Conservation (phyloP, 2,329 filamentous ascomycete genomes). For the Cercospora sesami region DNA sequence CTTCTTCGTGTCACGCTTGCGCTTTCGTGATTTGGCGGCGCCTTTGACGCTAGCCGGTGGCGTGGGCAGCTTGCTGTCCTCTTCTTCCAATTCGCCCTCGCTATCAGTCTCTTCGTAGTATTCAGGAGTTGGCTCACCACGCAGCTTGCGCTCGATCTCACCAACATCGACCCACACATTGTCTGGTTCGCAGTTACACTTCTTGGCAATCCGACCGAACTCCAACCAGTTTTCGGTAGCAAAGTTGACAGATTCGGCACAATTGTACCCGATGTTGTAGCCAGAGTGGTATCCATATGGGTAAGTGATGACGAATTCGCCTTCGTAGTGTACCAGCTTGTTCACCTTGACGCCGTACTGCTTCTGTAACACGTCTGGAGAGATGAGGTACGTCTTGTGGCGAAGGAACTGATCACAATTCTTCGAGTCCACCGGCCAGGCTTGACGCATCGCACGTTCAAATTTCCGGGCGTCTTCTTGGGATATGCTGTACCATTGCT, state of each 20-base stretch:
- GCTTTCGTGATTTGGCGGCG: conserved; percentile 62
- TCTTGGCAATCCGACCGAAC: conserved; percentile 92
- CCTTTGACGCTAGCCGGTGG: conserved; percentile 73
- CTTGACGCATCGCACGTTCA: conserved; percentile 88
- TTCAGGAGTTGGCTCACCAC: conserved; percentile 77
- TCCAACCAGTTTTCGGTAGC: conserved; percentile 93
- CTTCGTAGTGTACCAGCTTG: conserved; percentile 89
- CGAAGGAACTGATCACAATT: conserved; percentile 93
- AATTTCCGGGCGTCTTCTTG: conserved; percentile 92
- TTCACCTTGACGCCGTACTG: conserved; percentile 96
- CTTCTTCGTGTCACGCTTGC: conserved; percentile 61
- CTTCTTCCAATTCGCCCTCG: conserved; percentile 57
- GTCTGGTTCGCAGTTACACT: conserved; percentile 94
- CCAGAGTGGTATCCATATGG: conserved; percentile 98
- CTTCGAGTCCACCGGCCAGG: conserved; percentile 94
- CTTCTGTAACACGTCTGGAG: conserved; percentile 79
- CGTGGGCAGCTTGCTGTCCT: conserved; percentile 69
- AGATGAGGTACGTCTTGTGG: conserved; percentile 97
- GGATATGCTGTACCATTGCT: conserved; percentile 99
- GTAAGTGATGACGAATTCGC: conserved; percentile 97
- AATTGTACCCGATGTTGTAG: conserved; percentile 97
- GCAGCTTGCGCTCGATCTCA: conserved; percentile 90
- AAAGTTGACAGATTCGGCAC: conserved; percentile 98
- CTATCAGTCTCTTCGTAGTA: conserved; percentile 79
- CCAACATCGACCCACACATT: conserved; percentile 98